Evolutionary conservation across 768 basidiomycete species (phyloP).

Genomic region (Nidularia pulvinata): DNA sequence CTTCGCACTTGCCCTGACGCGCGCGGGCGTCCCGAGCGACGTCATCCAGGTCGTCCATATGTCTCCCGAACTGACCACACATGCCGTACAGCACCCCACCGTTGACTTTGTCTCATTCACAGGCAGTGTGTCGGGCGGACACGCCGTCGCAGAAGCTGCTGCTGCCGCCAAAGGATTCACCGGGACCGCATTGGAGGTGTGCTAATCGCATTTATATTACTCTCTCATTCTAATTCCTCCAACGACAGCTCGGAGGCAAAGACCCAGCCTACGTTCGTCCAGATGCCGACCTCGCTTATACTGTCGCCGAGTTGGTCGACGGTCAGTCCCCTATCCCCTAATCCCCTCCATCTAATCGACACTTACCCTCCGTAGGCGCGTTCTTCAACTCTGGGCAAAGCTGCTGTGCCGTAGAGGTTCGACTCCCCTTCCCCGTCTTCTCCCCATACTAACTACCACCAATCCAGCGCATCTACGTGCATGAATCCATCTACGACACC

Average conservation of each 20-base stretch:
- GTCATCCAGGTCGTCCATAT: constrained; percentile 80
- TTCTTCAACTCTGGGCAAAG: constrained; percentile 99
- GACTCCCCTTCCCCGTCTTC: constrained; percentile 3
- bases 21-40: constrained; percentile 77
- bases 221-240: not conserved
- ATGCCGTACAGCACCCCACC: constrained; percentile 60
- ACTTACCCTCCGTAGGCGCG: constrained; percentile 49
- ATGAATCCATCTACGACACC: constrained; percentile 75
- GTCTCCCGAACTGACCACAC: constrained; percentile 55
- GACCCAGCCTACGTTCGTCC: constrained; percentile 94
- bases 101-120: constrained; percentile 92
- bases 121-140: constrained; percentile 78
- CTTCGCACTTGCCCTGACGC: constrained; percentile 63
- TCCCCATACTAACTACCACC: not conserved
- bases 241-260: constrained; percentile 85
- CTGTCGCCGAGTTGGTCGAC: constrained; percentile 87
- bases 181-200: constrained; percentile 83
- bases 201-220: constrained; percentile 2
- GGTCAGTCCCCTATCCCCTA: constrained; percentile 41
- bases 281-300: constrained; percentile 85
- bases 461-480: constrained; percentile 87
- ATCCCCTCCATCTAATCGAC: not conserved
- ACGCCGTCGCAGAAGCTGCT: constrained; percentile 71
- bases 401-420: constrained; percentile 90
- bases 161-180: constrained; percentile 72